Percentiles rank a stretch among this genome's conserved stretches.
Evolutionary conservation across 1,139 yeast genomes (phyloP).

Genomic region (Nakaseomyces bracarensis): DNA sequence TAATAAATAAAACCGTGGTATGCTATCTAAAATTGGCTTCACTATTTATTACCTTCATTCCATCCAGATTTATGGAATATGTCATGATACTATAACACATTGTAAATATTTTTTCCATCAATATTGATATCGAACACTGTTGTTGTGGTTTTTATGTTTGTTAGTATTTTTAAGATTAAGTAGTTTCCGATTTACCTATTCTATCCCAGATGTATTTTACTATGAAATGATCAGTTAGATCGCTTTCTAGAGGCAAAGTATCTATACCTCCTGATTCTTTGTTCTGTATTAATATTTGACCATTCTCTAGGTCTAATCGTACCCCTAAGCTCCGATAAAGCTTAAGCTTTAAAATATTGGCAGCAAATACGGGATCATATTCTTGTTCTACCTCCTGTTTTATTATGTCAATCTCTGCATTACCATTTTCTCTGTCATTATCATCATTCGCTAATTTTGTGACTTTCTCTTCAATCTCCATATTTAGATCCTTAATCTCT

Average conservation of each 20-base stretch:
- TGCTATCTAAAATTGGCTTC: too few species aligned
- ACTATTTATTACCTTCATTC: too few species aligned
- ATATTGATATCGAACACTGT: background rate
- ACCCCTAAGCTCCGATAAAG: conserved; percentile 28
- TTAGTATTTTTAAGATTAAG: too few species aligned
- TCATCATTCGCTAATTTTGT: conserved; percentile 10
- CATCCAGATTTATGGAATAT: too few species aligned
- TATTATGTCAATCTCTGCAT: conserved; percentile 10
- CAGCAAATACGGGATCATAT: conserved; percentile 19
- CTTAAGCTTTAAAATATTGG: conserved; percentile 24
- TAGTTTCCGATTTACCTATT: conserved; percentile 11
- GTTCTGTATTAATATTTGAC: conserved; percentile 24
- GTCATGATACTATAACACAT: too few species aligned
- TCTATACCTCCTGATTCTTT: conserved; percentile 17
- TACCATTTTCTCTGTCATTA: conserved; percentile 9
- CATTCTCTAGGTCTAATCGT: conserved; percentile 23
- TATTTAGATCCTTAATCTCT: conserved; percentile 13
- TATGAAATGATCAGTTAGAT: conserved; percentile 22
- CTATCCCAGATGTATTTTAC: conserved; percentile 30
- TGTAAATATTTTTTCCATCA: too few species aligned
- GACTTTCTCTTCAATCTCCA: conserved; percentile 17
- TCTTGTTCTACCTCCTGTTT: conserved; percentile 8
- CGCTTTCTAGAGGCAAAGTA: conserved; percentile 22
- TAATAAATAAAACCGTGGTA: background rate
- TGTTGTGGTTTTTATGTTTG: too few species aligned